Evolutionary conservation across 768 basidiomycete species (phyloP).

Genomic region (Lactarius indigo): DNA sequence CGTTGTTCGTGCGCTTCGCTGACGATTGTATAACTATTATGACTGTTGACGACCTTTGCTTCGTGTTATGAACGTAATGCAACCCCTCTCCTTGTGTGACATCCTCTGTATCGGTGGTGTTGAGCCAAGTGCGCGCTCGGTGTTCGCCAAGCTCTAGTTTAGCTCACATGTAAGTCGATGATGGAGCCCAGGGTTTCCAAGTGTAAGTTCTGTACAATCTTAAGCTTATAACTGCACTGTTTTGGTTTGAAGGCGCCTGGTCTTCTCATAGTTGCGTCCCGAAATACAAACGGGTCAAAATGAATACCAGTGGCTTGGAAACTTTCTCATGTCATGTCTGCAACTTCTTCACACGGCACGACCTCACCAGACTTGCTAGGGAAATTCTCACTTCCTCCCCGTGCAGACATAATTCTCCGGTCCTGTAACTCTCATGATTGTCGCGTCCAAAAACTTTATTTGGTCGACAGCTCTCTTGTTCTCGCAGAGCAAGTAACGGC

Average conservation of each 20-base stretch:
- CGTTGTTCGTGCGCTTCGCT: not conserved
- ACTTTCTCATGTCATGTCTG: too few relatives aligned
- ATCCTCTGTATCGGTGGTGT: too few relatives aligned
- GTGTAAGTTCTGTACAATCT: too few relatives aligned
- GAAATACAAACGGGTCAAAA: too few relatives aligned
- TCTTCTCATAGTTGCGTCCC: too few relatives aligned
- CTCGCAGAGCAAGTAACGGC: constrained; percentile 26
- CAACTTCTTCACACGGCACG: not conserved
- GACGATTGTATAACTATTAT: not conserved
- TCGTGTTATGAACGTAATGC: not conserved
- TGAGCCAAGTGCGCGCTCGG: too few relatives aligned
- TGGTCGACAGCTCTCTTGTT: constrained; percentile 5
- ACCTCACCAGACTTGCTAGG: not conserved
- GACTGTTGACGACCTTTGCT: constrained; percentile 2
- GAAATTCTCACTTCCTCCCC: not conserved
- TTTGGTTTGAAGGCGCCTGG: too few relatives aligned
- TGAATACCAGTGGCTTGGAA: too few relatives aligned
- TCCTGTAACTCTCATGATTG: constrained; percentile 10
- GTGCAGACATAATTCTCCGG: constrained; percentile 6
- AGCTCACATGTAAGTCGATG: too few relatives aligned
- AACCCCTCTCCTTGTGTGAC: not conserved
- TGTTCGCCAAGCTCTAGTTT: too few relatives aligned
- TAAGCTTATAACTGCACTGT: too few relatives aligned
- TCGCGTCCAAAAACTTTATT: constrained; percentile 1
- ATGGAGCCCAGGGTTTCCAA: too few relatives aligned